Evolutionary conservation across 2,329 filamentous ascomycete species (phyloP), one percentile per base, ranked within the genome.

Genomic region (Aspergillus sp.): DNA sequence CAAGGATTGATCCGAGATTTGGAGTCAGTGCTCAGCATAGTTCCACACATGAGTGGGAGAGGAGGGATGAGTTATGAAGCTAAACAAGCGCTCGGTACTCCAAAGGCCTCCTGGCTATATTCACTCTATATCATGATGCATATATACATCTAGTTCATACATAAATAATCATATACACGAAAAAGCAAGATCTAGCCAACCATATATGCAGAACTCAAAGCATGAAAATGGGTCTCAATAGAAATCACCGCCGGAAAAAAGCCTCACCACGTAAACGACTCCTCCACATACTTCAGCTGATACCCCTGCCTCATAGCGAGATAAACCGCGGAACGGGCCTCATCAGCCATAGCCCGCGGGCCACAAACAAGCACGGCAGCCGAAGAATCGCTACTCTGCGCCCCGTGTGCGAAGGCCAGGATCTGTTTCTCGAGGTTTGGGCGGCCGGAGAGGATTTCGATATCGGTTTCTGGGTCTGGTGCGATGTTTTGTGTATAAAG

Each of bases 361-460:
- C 81, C 81, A 62, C 81, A 83, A 1, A 80, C 77, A 15, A 83
- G 63, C 43, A 83, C 72, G 0, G 75, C 79, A 1, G 74, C 68
- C 0, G 71, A 71, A 9, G 57, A 67, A 17, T 69, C 59, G 52
- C 74, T 64, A 34, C 64, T 63, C 31, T 68, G 66, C 7, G 72
- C 71, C 47, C 74, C 71, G 9, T 68, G 58, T 3, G 76, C 77
- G 19, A 76, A 70, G 3, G 71, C 67, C 2, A 74, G 61, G 1
- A 83, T 72, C 1, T 72, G 64, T 0, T 64, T 64, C 25, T 64
- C 63, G 4, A 83, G 71, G 59, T 81, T 64, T 2, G 81, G 81
- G 19, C 81, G 71, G 4, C 77, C 75, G 0, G 25, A 22, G 0
- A 11, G 11, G 3, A 66, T 61, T 7, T 67, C 61, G 1, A 65